Percentiles rank a stretch among this genome's conserved stretches.
Evolutionary conservation across 805 yeast species (phyloP).

Genomic region (Starmerella etchellsii): DNA sequence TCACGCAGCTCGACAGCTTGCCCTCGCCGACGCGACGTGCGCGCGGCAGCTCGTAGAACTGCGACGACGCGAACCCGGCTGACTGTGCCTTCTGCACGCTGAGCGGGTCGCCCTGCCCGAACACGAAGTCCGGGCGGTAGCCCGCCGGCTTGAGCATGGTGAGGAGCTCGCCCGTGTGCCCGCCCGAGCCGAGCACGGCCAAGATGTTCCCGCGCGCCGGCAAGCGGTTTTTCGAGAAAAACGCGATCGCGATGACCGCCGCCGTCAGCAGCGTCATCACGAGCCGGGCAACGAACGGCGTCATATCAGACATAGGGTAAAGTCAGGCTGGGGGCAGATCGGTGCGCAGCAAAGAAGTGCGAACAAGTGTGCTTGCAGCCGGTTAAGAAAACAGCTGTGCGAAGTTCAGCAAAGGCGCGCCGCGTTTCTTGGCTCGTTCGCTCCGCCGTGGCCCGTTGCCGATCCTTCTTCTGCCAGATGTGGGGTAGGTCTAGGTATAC

Average conservation of each 20-base stretch:
- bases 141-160: slow-evolving; percentile 39
- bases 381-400: no score
- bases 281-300: no score
- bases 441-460: no score
- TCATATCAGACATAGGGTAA: neutral
- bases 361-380: no score
- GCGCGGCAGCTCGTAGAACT: slow-evolving; percentile 33
- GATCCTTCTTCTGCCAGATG: no score
- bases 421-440: no score
- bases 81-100: slow-evolving; percentile 30
- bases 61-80: slow-evolving; percentile 1
- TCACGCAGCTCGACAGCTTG: slow-evolving; percentile 34
- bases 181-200: slow-evolving; percentile 86
- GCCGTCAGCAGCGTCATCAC: slow-evolving; percentile 5
- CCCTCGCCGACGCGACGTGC: slow-evolving; percentile 54
- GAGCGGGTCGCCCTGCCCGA: slow-evolving; percentile 40
- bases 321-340: no score
- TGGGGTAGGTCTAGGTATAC: no score
- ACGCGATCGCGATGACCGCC: slow-evolving; percentile 1
- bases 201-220: slow-evolving; percentile 24
- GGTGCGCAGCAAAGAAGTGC: no score
- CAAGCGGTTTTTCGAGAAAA: slow-evolving; percentile 1
- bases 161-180: slow-evolving; percentile 95
- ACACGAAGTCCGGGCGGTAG: slow-evolving; percentile 26
- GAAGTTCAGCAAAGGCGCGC: no score